A percentile compares a stretch with the other conserved stretches of the same genome.
phyloP scores from a whole-genome alignment of 2,329 filamentous ascomycete species.

The Penicillium hesseltinei region DNA sequence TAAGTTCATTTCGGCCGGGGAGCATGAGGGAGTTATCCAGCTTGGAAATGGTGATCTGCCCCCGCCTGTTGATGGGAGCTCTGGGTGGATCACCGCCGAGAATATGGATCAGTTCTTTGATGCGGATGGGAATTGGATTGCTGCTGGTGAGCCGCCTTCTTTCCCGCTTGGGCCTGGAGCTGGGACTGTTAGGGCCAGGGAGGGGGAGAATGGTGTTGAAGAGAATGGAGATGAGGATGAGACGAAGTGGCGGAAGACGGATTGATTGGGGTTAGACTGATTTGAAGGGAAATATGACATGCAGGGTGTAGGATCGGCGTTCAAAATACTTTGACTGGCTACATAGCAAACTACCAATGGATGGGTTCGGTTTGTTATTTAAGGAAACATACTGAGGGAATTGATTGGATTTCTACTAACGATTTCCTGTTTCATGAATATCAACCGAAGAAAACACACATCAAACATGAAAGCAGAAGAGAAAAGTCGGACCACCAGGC shows the following conservation, averaged over 20 bases:
- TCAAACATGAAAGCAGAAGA: conserved; percentile 4
- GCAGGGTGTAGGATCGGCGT: background rate
- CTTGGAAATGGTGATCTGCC: conserved; percentile 44
- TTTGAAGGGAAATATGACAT: background rate
- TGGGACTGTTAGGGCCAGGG: conserved; percentile 61
- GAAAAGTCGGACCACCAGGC: conserved; percentile 2
- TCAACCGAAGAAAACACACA: conserved; percentile 7
- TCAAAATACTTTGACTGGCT: background rate
- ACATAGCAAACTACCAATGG: background rate
- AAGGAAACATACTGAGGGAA: background rate
- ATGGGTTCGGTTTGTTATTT: background rate
- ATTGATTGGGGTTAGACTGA: conserved; percentile 9
- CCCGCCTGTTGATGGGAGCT: conserved; percentile 49
- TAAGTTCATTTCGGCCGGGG: conserved; percentile 14
- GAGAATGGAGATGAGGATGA: conserved; percentile 43
- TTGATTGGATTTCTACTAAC: conserved; percentile 18
- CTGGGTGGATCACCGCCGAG: conserved; percentile 72
- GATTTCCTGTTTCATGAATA: conserved; percentile 21
- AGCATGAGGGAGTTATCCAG: conserved; percentile 34
- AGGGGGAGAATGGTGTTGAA: conserved; percentile 54
- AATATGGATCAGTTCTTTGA: conserved; percentile 85
- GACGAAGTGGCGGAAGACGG: conserved; percentile 55
- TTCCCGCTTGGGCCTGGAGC: conserved; percentile 56
- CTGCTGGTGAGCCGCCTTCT: conserved; percentile 43
- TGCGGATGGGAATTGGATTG: conserved; percentile 75